Conservation (phyloP, 352 stramenopile genomes). For the Phytophthora multivora region DNA sequence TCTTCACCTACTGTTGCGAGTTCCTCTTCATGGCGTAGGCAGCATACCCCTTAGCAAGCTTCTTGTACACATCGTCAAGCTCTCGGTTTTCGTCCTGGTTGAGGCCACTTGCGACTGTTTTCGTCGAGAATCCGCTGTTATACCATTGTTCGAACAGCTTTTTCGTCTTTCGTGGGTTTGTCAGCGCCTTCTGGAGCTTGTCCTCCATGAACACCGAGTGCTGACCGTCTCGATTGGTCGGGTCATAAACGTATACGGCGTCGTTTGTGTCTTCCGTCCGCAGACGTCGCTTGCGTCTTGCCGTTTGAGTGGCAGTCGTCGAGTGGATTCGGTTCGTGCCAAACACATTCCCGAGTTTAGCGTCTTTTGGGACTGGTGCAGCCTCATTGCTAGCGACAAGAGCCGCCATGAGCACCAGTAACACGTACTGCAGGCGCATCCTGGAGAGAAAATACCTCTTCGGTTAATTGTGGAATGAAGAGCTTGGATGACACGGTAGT, state of each 20-base stretch:
- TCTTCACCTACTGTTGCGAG: not conserved
- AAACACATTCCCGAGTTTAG: not conserved
- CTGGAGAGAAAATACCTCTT: too few relatives aligned
- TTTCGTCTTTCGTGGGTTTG: constrained; percentile 14
- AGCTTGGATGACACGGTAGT: too few relatives aligned
- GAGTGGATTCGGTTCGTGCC: not conserved
- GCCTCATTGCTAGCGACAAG: constrained; percentile 4
- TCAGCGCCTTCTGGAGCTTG: constrained; percentile 16
- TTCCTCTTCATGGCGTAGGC: constrained; percentile 3
- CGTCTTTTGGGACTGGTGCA: not conserved
- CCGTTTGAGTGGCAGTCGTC: not conserved
- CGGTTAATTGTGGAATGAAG: too few relatives aligned
- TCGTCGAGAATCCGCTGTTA: constrained; percentile 12
- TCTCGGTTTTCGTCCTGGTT: constrained; percentile 13
- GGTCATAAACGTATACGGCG: not conserved
- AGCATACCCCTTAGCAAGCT: constrained; percentile 10
- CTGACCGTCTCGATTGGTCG: constrained; percentile 1
- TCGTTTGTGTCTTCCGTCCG: not conserved
- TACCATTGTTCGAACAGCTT: constrained; percentile 22
- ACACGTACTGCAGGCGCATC: constrained; percentile 14
- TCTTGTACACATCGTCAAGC: constrained; percentile 4
- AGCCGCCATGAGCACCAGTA: constrained; percentile 5
- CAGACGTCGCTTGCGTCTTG: constrained; percentile 3
- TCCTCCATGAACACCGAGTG: constrained; percentile 9
- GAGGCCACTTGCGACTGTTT: constrained; percentile 1